phyloP scores from a whole-genome alignment of 192 early-diverging fungal genomes.

The Entophlyctis luteolus region DNA sequence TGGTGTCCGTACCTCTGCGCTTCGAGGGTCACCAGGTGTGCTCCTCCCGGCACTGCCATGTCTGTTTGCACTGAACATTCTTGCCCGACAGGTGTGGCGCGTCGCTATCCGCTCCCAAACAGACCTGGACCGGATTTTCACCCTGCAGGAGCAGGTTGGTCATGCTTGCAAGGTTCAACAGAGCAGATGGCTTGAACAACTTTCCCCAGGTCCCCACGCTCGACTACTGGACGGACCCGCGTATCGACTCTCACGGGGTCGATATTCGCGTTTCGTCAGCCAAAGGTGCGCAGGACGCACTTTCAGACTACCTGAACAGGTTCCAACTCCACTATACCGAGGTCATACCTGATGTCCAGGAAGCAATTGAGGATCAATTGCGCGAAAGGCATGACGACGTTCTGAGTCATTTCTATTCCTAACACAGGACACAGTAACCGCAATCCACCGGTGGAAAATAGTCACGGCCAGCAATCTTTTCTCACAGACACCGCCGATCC shows the following conservation, averaged over 20 bases:
- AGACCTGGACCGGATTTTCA: not conserved
- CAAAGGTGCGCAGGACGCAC: constrained; percentile 2
- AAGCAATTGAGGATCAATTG: constrained; percentile 10
- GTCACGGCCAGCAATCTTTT: not conserved
- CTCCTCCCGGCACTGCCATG: not conserved
- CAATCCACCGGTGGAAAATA: not conserved
- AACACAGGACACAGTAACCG: not conserved
- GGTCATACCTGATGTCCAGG: constrained; percentile 17
- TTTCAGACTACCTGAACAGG: not conserved
- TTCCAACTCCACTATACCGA: not conserved
- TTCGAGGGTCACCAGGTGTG: constrained; percentile 23
- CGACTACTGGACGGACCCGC: constrained; percentile 23
- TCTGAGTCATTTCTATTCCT: not conserved
- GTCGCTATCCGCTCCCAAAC: not conserved
- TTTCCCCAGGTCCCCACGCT: not conserved
- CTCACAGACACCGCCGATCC: not conserved
- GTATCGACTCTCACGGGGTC: not conserved
- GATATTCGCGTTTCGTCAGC: constrained; percentile 9
- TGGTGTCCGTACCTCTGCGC: not conserved
- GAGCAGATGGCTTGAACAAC: not conserved
- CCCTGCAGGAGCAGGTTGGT: not conserved
- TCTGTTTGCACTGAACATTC: not conserved
- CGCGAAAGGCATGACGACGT: not conserved
- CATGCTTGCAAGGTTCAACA: not conserved
- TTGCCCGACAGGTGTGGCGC: constrained; percentile 8